These are phyloP conservation scores for Botryosphaeria dothidea DNA, from an alignment of 2,329 filamentous ascomycete genomes.

Conservation along the genomic window DNA sequence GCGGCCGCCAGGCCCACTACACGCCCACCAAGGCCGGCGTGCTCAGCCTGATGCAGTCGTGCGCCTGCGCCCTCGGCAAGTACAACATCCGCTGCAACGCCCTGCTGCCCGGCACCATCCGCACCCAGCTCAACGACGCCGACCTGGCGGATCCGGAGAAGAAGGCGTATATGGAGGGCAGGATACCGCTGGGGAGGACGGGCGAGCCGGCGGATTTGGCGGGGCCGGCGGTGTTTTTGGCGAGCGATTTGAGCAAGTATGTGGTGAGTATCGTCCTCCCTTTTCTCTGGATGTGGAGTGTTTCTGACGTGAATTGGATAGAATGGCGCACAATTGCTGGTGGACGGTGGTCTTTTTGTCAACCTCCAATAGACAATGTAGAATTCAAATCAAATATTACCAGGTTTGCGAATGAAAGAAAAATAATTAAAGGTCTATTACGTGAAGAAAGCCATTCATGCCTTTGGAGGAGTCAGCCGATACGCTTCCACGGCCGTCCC, in stretches of 20 bases:
- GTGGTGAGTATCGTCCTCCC: slow-evolving; percentile 25
- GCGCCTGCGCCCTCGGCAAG: slow-evolving; percentile 74
- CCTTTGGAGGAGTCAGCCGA: slow-evolving; percentile 25
- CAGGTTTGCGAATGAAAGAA: not conserved
- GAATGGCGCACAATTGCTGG: slow-evolving; percentile 78
- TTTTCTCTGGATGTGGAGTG: not conserved
- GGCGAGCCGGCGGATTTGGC: slow-evolving; percentile 73
- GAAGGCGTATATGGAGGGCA: slow-evolving; percentile 74
- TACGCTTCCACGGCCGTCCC: slow-evolving; percentile 75
- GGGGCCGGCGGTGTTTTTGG: slow-evolving; percentile 83
- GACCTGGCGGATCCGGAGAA: slow-evolving; percentile 75
- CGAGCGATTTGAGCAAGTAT: slow-evolving; percentile 66
- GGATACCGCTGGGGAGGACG: slow-evolving; percentile 77
- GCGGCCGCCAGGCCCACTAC: slow-evolving; percentile 78
- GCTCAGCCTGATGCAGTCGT: slow-evolving; percentile 78
- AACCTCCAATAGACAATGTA: slow-evolving; percentile 69
- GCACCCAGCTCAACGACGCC: slow-evolving; percentile 81
- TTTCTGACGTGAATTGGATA: slow-evolving; percentile 24
- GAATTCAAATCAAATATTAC: not conserved
- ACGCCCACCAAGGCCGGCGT: slow-evolving; percentile 87
- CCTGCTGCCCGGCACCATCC: slow-evolving; percentile 77
- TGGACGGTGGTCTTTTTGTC: slow-evolving; percentile 87
- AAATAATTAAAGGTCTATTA: not conserved
- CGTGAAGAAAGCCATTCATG: not conserved
- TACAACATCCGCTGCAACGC: slow-evolving; percentile 82